Evolutionary conservation across 306 rosid species (phyloP).

Genomic region (Morella rubra): DNA sequence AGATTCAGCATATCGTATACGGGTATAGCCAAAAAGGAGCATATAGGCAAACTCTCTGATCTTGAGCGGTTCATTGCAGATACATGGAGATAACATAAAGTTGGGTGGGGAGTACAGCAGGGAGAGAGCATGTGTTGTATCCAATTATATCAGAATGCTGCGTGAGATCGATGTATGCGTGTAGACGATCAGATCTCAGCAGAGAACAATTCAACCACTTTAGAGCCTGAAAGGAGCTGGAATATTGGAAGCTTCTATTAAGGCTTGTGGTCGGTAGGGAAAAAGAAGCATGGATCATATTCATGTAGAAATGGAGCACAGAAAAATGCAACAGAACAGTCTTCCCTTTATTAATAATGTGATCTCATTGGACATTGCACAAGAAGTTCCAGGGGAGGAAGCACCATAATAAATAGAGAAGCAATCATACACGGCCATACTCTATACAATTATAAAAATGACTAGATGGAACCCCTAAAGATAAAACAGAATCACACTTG

Average conservation of each 20-base stretch:
- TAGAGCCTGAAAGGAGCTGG: not conserved
- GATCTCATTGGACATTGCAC: not conserved
- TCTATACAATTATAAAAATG: slow-evolving; percentile 29
- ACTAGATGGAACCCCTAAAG: not conserved
- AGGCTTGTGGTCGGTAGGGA: not conserved
- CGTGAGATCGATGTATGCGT: not conserved
- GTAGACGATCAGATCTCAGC: not conserved
- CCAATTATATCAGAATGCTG: too few relatives aligned
- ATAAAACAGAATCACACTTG: not conserved
- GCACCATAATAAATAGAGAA: slow-evolving; percentile 40
- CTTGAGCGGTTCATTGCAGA: not conserved
- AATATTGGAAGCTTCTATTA: too few relatives aligned
- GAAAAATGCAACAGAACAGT: not conserved
- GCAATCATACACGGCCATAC: slow-evolving; percentile 42
- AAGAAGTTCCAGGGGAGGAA: not conserved
- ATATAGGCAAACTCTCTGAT: not conserved
- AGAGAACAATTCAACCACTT: not conserved
- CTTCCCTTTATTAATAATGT: not conserved
- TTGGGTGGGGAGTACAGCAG: not conserved
- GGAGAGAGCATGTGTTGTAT: not conserved
- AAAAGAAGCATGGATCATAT: not conserved
- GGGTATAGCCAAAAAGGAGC: too few relatives aligned
- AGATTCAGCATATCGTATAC: not conserved
- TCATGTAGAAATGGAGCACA: not conserved
- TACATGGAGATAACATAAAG: not conserved